Conservation (phyloP, 148 eudicot genomes). For the Nyssa sinensis region DNA sequence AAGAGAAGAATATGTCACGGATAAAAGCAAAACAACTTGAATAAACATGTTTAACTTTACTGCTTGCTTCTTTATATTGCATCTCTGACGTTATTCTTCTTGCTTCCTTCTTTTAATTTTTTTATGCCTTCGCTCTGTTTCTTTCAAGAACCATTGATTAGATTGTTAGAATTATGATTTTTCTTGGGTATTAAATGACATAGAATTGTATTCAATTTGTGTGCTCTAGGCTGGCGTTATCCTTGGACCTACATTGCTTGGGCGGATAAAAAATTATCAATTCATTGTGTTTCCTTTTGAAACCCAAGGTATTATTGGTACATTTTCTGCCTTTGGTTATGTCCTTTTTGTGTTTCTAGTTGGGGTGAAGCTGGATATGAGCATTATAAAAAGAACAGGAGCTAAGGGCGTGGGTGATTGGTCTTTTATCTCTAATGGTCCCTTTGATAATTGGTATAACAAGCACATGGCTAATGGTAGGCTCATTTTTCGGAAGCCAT, state of each 20-base stretch:
- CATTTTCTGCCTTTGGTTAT: slow-evolving; percentile 13
- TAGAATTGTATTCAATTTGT: neutral
- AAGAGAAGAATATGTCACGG: too few relatives aligned
- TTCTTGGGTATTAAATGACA: too few relatives aligned
- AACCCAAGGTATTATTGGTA: slow-evolving; percentile 8
- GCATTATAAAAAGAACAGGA: slow-evolving; percentile 16
- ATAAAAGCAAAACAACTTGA: too few relatives aligned
- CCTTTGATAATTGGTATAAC: slow-evolving; percentile 2
- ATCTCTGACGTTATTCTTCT: too few relatives aligned
- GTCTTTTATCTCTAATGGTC: slow-evolving; percentile 2
- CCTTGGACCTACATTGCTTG: slow-evolving; percentile 20
- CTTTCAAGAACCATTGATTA: too few relatives aligned
- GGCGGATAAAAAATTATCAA: neutral
- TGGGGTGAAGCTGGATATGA: slow-evolving; percentile 24
- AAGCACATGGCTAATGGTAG: neutral
- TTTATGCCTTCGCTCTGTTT: too few relatives aligned
- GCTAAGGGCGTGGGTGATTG: slow-evolving; percentile 20
- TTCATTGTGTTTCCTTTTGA: slow-evolving; percentile 10
- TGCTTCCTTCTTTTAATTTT: too few relatives aligned
- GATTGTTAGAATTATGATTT: too few relatives aligned
- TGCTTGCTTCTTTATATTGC: too few relatives aligned
- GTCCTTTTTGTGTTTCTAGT: slow-evolving; percentile 21
- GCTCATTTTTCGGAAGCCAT: too few relatives aligned
- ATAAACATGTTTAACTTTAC: too few relatives aligned
- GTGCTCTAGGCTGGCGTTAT: slow-evolving; percentile 22